A percentile compares a stretch with the other conserved stretches of the same genome.
These are phyloP conservation scores for Jasminum sambac DNA, from an alignment of 257 asterid species.

Conservation along the genomic window DNA sequence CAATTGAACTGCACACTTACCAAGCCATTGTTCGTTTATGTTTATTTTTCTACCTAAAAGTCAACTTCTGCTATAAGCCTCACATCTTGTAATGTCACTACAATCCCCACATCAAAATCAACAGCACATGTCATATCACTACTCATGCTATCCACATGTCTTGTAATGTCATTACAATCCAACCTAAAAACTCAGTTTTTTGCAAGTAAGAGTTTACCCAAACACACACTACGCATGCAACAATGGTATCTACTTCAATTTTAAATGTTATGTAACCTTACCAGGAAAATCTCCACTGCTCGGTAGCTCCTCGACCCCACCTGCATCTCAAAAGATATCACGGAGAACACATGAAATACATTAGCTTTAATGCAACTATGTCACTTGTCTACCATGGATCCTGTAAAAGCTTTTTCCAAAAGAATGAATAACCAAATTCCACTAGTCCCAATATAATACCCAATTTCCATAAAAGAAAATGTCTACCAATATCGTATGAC, in stretches of 20 bases:
- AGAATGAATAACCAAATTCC: not conserved
- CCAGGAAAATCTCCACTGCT: not conserved
- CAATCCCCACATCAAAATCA: no score
- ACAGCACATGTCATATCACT: no score
- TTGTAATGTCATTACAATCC: no score
- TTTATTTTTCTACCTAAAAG: no score
- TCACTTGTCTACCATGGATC: not conserved
- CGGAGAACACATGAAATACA: not conserved
- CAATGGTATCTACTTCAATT: not conserved
- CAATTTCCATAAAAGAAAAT: not conserved
- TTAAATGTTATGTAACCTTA: not conserved
- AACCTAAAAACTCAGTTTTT: no score
- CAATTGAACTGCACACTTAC: not conserved
- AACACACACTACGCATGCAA: no score
- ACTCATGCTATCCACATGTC: no score
- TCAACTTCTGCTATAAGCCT: no score
- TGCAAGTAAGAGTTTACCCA: no score
- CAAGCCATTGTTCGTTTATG: no score
- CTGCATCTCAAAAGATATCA: conserved; percentile 1
- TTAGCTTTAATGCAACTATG: not conserved
- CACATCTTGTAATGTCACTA: no score
- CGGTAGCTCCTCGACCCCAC: no score
- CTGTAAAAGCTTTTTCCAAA: conserved; percentile 5
- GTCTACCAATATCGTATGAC: not conserved
- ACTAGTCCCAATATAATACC: not conserved